Evolutionary conservation across 2,329 filamentous ascomycete species (phyloP), one percentile per base, ranked within the genome.

Genomic region (Fonsecaea erecta): DNA sequence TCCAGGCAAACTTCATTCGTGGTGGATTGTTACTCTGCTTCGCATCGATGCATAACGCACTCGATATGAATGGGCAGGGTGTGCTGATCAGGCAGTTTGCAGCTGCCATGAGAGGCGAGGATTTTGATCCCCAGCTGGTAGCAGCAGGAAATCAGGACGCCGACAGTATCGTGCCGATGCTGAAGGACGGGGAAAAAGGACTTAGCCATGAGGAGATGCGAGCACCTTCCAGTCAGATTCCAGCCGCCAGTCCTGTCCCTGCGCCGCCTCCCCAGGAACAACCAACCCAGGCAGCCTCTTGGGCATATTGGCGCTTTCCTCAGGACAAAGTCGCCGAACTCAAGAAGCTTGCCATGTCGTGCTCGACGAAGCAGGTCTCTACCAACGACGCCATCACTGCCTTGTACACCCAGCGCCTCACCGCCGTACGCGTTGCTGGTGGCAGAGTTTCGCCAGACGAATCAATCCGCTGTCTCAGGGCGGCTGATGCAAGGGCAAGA

Each of bases 1-100:
- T 75, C 8, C 73, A 75, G 58, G 71, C 66, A 21, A 74, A 70
- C 14, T 64, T 73, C 18, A 40, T 75, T 37, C 14, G 58, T 1
- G 73, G 71, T 1, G 74, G 74, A 8, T 57, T 74, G 0, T 56
- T 75, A 0, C 60, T 75, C 1, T 67, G 68, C 35, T 54, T 74
- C 3, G 68, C 71, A 0, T 67, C 66, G 0, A 72, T 73, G 52
- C 73, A 75, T 48, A 74, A 72, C 34, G 70, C 72, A 34, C 68
- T 73, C 21, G 72, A 74, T 21, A 64, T 64, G 62, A 64, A 60
- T 12, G 62, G 62, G 12, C 62, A 64, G 54, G 48, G 48, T 16
- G n/a, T 55, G 12, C n/a, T 65, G 12, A 62, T 65, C 26, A 35
- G 43, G n/a, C 52, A 56, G 11, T 65, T 65, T n/a, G 59, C 63